These are phyloP conservation scores for Aspergillus haitiensis DNA, from an alignment of 495 filamentous ascomycete genomes.

Conservation along the genomic window DNA sequence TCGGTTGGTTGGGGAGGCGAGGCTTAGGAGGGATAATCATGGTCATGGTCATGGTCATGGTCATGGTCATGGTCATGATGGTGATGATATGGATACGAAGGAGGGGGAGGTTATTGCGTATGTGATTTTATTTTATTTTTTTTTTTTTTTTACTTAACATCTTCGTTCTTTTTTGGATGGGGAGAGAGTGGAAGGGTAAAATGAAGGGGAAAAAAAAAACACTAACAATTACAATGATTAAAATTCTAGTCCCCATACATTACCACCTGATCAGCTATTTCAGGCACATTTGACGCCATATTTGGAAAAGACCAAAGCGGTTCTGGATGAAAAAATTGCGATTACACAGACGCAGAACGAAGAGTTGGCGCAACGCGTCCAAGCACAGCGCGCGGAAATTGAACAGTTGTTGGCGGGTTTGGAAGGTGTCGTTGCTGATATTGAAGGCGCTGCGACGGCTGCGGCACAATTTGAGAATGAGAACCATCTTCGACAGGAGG, in stretches of 20 bases:
- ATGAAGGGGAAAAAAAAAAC: background rate
- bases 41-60: background rate
- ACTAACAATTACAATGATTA: background rate
- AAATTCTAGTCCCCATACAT: slow-evolving; percentile 67
- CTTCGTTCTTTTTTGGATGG: slow-evolving; percentile 3
- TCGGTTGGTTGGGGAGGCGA: slow-evolving; percentile 68
- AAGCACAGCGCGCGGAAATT: slow-evolving; percentile 71
- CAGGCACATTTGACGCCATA: slow-evolving; percentile 70
- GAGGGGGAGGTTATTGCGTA: slow-evolving; percentile 39
- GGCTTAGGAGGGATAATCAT: slow-evolving; percentile 49
- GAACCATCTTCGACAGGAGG: slow-evolving; percentile 44
- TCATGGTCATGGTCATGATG: background rate
- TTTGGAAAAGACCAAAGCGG: slow-evolving; percentile 57
- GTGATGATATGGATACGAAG: slow-evolving; percentile 21
- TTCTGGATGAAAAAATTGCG: slow-evolving; percentile 61
- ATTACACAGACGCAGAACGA: slow-evolving; percentile 64
- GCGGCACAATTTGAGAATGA: slow-evolving; percentile 43
- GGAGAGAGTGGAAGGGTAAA: slow-evolving; percentile 1
- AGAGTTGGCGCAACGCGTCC: slow-evolving; percentile 59
- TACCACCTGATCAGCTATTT: slow-evolving; percentile 66
- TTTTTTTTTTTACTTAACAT: slow-evolving; percentile 1
- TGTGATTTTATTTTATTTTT: slow-evolving; percentile 25
- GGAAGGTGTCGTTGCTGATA: slow-evolving; percentile 66
- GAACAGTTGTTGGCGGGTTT: slow-evolving; percentile 62
- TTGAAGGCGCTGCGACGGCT: slow-evolving; percentile 62